Evolutionary conservation across 2,329 filamentous ascomycete species (phyloP).

Genomic region (Colletotrichum scovillei): DNA sequence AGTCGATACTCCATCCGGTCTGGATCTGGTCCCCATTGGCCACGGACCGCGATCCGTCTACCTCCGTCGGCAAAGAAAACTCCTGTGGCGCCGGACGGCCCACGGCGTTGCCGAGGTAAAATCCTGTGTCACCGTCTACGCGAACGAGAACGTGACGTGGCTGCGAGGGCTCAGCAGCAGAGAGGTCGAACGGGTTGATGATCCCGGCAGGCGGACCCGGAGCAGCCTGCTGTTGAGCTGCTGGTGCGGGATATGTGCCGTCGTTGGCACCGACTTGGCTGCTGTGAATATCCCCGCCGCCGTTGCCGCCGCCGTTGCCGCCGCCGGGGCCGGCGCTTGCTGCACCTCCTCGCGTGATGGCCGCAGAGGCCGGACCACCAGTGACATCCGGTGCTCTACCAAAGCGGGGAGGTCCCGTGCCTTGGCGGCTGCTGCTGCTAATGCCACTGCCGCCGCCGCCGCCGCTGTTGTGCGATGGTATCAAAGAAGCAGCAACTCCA

Average conservation of each 20-base stretch:
- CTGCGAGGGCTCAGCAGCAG: constrained; percentile 7
- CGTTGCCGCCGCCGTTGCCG: neutral
- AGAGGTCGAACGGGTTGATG: constrained; percentile 31
- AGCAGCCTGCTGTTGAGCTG: neutral
- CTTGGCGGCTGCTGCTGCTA: neutral
- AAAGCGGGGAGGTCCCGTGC: neutral
- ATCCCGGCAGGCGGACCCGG: neutral
- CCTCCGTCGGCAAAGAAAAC: neutral
- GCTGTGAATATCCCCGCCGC: neutral
- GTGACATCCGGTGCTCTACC: neutral
- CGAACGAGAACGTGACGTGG: constrained; percentile 33
- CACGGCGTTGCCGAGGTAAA: constrained; percentile 13
- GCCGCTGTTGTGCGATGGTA: neutral
- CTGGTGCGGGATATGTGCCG: constrained; percentile 8
- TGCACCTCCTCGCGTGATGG: neutral
- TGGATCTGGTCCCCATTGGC: constrained; percentile 22
- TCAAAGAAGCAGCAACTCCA: constrained; percentile 5
- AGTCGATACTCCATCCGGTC: constrained; percentile 33
- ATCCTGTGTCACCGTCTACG: constrained; percentile 23
- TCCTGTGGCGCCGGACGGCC: constrained; percentile 9
- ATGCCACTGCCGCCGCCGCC: neutral
- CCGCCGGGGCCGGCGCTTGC: neutral
- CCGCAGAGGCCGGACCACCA: neutral
- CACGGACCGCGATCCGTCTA: constrained; percentile 23
- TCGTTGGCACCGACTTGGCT: neutral